These are phyloP conservation scores for Elaeis oleifera DNA, from an alignment of 202 grass and related monocot species.

Conservation along the genomic window DNA sequence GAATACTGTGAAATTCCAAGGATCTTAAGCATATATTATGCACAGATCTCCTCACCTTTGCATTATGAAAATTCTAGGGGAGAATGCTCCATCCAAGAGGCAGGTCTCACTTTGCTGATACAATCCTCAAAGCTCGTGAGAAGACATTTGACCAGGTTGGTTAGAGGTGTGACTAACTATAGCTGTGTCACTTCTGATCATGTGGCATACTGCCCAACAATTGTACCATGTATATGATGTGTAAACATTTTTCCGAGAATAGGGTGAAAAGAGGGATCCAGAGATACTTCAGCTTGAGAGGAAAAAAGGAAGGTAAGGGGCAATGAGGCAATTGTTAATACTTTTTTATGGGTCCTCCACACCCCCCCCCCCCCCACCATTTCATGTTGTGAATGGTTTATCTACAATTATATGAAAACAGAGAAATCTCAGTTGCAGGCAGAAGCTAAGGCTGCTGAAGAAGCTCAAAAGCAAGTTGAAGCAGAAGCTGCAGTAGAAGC, in stretches of 20 bases:
- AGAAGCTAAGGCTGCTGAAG: constrained; percentile 85
- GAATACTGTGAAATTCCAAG: constrained; percentile 31
- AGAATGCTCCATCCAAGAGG: constrained; percentile 50
- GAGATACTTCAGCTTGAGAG: constrained; percentile 71
- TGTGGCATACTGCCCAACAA: no score
- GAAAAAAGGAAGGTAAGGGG: constrained; percentile 68
- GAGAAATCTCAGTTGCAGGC: constrained; percentile 83
- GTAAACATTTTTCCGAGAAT: constrained; percentile 22
- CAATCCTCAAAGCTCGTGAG: constrained; percentile 95
- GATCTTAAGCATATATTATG: constrained; percentile 23
- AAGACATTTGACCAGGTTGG: constrained; percentile 93
- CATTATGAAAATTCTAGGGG: constrained; percentile 57
- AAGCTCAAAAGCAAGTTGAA: constrained; percentile 57
- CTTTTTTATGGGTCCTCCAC: background rate
- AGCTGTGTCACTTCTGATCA: no score
- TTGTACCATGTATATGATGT: constrained; percentile 1
- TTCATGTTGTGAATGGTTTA: background rate
- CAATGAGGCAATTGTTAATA: background rate
- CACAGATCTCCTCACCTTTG: constrained; percentile 32
- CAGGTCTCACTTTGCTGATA: constrained; percentile 88
- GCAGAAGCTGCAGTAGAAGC: no score
- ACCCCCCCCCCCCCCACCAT: background rate
- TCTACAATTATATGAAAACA: constrained; percentile 17
- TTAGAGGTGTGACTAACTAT: no score
- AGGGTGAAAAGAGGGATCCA: constrained; percentile 82